Base-by-base conservation (phyloP, 1,284 basidiomycete genomes). In the Blastosporella zonata region DNA sequence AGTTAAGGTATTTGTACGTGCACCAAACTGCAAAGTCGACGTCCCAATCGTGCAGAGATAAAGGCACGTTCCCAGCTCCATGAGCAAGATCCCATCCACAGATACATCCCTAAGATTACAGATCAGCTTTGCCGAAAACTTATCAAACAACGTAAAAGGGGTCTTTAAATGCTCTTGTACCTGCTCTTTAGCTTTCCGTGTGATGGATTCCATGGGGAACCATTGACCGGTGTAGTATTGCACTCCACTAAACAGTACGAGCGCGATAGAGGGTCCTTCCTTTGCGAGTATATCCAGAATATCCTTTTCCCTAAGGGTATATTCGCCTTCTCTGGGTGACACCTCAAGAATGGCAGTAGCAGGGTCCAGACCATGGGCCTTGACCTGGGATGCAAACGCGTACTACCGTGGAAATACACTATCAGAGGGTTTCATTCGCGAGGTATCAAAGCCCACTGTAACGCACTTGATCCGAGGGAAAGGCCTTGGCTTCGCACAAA, bases 1-100 rank as follows among this genome's bases (percentile, higher is more conserved):
- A 87, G 67, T 97, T 98, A 47, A 97, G 81, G 69, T 98, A 99
- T 74, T 97, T 97, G 78, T 97, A 97, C 23, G 92, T 90, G 68
- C 94, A 97, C 93, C 94, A 97, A 15, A 93, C 93, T 0, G 95
- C 96, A 67, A 98, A 98, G 70, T 99, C 96, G 57, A 93, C 87
- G 53, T 81, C 75, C 96, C 97, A 99, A 54, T 93, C 87, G 66
- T 97, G 92, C 54, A 99, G 74, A 44, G 82, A 75, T 54, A 97
- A 70, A 9, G 91, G 88, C 25, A 99, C 90, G 66, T 99, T 99
- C 47, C 95, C 95, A 42, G 89, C 80, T 1, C 90, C 96, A 68
- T 99, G 97, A 3, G 97, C 97, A 27, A 98, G 83, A 71, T 99
- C 96, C 80, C 94, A 94, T 39, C 94, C 96, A 59, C 93, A 90